Evolutionary conservation across 2,329 filamentous ascomycete genomes (phyloP).

Genomic region (Venturia pyrina): DNA sequence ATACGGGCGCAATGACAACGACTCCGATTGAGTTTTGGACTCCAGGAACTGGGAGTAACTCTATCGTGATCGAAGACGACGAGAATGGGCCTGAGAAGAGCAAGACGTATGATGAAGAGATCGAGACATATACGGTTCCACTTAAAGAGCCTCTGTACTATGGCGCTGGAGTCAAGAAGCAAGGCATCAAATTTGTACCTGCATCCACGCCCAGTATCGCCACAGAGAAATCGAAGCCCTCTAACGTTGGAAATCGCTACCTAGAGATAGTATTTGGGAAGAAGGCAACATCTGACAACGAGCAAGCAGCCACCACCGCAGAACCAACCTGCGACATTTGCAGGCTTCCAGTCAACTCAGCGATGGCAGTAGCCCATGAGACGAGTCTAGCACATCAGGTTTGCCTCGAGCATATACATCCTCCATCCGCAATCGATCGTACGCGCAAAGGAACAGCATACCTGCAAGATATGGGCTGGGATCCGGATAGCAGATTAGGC

Average conservation of each 20-base stretch:
- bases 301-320: neutral
- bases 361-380: slow-evolving; percentile 37
- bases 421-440: slow-evolving; percentile 62
- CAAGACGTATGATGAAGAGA: slow-evolving; percentile 27
- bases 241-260: slow-evolving; percentile 51
- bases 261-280: slow-evolving; percentile 55
- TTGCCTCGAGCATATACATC: slow-evolving; percentile 57
- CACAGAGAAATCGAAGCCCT: slow-evolving; percentile 21
- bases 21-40: neutral
- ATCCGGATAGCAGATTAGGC: slow-evolving; percentile 61
- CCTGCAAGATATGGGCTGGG: slow-evolving; percentile 60
- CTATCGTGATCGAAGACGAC: neutral
- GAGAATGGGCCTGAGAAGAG: neutral
- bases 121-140: slow-evolving; percentile 49
- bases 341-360: slow-evolving; percentile 21
- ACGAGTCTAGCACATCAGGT: slow-evolving; percentile 62
- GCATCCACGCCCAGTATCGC: slow-evolving; percentile 26
- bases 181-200: slow-evolving; percentile 50
- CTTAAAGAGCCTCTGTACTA: slow-evolving; percentile 50
- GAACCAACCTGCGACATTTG: slow-evolving; percentile 24
- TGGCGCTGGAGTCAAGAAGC: slow-evolving; percentile 52
- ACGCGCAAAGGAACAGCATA: slow-evolving; percentile 59
- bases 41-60: neutral
- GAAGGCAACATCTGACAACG: neutral
- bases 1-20: neutral